Evolutionary conservation across 441 rosid species (phyloP).

Genomic region (Rhodomyrtus psidioides): DNA sequence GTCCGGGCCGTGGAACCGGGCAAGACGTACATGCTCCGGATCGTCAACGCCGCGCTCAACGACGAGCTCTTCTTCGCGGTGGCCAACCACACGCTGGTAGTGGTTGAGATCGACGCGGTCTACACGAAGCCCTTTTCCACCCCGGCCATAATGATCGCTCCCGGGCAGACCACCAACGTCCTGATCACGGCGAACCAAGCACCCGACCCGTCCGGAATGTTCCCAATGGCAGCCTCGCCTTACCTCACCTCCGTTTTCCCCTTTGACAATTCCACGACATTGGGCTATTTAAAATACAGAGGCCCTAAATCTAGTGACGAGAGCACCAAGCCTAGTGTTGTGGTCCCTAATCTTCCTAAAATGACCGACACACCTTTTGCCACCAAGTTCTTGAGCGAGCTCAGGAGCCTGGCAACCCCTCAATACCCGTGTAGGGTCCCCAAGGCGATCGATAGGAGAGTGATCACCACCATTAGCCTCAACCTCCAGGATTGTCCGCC

Average conservation of each 20-base stretch:
- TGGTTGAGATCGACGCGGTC: slow-evolving; percentile 46
- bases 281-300: slow-evolving; percentile 35
- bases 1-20: slow-evolving; percentile 35
- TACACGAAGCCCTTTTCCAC: slow-evolving; percentile 47
- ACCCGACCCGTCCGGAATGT: slow-evolving; percentile 21
- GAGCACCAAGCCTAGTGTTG: background rate
- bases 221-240: slow-evolving; percentile 40
- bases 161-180: slow-evolving; percentile 53
- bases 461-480: slow-evolving; percentile 31
- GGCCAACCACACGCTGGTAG: slow-evolving; percentile 36
- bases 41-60: slow-evolving; percentile 50
- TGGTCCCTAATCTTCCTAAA: slow-evolving; percentile 20
- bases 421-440: slow-evolving; percentile 53
- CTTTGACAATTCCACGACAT: slow-evolving; percentile 41
- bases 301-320: background rate
- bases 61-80: slow-evolving; percentile 49
- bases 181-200: slow-evolving; percentile 30
- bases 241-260: slow-evolving; percentile 43
- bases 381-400: slow-evolving; percentile 14
- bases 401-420: slow-evolving; percentile 35
- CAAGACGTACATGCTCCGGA: slow-evolving; percentile 44
- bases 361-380: slow-evolving; percentile 40
- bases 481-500: slow-evolving; percentile 46
- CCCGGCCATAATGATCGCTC: slow-evolving; percentile 41
- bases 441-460: slow-evolving; percentile 29